Evolutionary conservation across 208 protist genomes (phyloP).

Genomic region (Wallacemonas collosoma): DNA sequence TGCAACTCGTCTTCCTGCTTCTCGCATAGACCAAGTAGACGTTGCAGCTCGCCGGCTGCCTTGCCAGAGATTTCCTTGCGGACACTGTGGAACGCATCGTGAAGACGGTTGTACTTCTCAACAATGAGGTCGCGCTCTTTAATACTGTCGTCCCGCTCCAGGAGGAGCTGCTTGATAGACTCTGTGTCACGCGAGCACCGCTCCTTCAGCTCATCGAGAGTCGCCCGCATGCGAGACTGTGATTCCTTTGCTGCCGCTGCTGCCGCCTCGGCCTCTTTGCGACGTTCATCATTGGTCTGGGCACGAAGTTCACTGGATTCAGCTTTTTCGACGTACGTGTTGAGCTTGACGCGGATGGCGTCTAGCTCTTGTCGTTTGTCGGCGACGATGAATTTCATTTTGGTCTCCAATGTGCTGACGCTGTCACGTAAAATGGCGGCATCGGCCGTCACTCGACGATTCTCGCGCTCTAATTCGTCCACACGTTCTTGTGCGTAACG

Average conservation of each 20-base stretch:
- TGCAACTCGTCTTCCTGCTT: slow-evolving; percentile 81
- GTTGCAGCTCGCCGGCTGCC: slow-evolving; percentile 52
- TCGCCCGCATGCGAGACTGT: slow-evolving; percentile 36
- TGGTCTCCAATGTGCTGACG: slow-evolving; percentile 17
- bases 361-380: slow-evolving; percentile 24
- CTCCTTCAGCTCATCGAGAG: slow-evolving; percentile 66
- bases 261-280: slow-evolving; percentile 34
- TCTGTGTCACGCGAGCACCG: slow-evolving; percentile 57
- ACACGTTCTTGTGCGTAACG: slow-evolving; percentile 33
- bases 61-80: slow-evolving; percentile 51
- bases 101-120: slow-evolving; percentile 83
- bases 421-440: slow-evolving; percentile 11
- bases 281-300: slow-evolving; percentile 29
- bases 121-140: slow-evolving; percentile 72
- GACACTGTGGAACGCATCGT: slow-evolving; percentile 61
- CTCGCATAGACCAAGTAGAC: slow-evolving; percentile 58
- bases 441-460: slow-evolving; percentile 2
- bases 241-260: slow-evolving; percentile 31
- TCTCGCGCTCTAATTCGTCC: slow-evolving; percentile 16
- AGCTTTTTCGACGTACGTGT: slow-evolving; percentile 53
- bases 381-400: slow-evolving; percentile 23
- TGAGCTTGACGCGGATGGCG: slow-evolving; percentile 32
- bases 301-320: slow-evolving; percentile 37
- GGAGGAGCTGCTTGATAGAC: slow-evolving; percentile 57
- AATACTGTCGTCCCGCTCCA: slow-evolving; percentile 56